These are phyloP conservation scores for Noccaea caerulescens DNA, from an alignment of 345 rosid genomes.

Conservation along the genomic window DNA sequence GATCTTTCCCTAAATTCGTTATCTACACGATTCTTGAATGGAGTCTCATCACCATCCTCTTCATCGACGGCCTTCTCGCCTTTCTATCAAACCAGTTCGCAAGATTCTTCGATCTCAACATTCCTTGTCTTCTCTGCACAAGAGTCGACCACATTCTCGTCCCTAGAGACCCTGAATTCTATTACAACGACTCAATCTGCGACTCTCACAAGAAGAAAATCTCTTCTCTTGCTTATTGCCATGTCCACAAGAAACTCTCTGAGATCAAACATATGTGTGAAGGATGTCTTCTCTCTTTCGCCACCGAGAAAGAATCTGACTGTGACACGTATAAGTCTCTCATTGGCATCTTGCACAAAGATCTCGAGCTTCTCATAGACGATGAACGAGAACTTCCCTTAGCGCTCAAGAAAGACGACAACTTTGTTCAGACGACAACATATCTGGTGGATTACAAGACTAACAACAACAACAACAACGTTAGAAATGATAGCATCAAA, in stretches of 20 bases:
- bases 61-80: conserved; percentile 70
- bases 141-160: conserved; percentile 73
- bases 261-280: conserved; percentile 85
- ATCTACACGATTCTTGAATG: conserved; percentile 81
- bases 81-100: conserved; percentile 70
- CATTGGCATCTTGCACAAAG: conserved; percentile 75
- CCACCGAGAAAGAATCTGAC: conserved; percentile 75
- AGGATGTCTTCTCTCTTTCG: conserved; percentile 90
- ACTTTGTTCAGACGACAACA: conserved; percentile 19
- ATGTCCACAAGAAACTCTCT: conserved; percentile 79
- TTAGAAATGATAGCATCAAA: conserved; percentile 14
- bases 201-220: conserved; percentile 77
- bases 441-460: conserved; percentile 33
- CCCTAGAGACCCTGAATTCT: conserved; percentile 53
- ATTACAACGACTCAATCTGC: conserved; percentile 83
- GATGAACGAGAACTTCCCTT: conserved; percentile 60
- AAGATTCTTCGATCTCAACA: conserved; percentile 69
- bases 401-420: conserved; percentile 49
- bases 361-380: conserved; percentile 69
- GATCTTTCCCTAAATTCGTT: conserved; percentile 61
- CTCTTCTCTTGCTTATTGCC: conserved; percentile 82
- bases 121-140: conserved; percentile 88
- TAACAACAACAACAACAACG: conserved; percentile 13
- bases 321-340: conserved; percentile 80
- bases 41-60: conserved; percentile 65